phyloP scores from a whole-genome alignment of 179 eudicot genomes.

The Patellifolia procumbens region DNA sequence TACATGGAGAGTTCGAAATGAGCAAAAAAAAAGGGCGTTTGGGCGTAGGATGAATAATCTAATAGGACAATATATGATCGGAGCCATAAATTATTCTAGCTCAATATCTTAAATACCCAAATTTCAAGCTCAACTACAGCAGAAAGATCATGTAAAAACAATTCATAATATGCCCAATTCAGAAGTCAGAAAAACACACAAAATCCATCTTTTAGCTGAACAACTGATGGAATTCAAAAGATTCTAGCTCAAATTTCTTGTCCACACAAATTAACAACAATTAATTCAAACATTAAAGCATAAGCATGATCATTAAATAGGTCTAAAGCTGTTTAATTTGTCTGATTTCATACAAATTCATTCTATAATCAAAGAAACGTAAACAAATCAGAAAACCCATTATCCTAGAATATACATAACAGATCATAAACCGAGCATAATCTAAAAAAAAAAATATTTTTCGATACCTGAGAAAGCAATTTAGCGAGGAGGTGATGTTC shows the following conservation, averaged over 20 bases:
- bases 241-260: neutral
- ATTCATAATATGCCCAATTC: neutral
- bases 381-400: neutral
- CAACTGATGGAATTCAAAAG: neutral
- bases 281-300: neutral
- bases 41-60: neutral
- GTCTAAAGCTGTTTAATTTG: no score
- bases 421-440: no score
- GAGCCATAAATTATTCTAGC: neutral
- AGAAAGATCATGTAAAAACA: neutral
- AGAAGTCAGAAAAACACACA: neutral
- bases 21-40: no score
- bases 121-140: neutral
- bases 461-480: conserved; percentile 62
- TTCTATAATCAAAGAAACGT: neutral
- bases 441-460: no score
- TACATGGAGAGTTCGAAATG: no score
- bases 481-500: conserved; percentile 36
- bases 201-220: neutral
- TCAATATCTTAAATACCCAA: neutral
- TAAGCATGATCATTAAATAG: neutral
- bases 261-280: neutral
- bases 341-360: no score
- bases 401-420: neutral
- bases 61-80: neutral